phyloP scores from a whole-genome alignment of 2,329 filamentous ascomycete genomes.

The Ceratocystis ficicola region DNA sequence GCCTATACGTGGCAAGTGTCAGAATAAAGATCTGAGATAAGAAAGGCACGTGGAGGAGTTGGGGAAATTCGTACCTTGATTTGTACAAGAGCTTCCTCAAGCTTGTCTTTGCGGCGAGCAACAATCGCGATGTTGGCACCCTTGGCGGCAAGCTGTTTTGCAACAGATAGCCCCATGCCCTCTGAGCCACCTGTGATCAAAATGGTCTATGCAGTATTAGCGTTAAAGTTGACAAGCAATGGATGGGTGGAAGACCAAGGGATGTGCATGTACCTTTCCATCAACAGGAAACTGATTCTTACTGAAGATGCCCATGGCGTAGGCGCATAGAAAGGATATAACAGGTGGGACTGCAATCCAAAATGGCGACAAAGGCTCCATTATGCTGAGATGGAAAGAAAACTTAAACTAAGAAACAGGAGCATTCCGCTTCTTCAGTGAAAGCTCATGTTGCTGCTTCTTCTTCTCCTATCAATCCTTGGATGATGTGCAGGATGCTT shows the following conservation, averaged over 20 bases:
- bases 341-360: slow-evolving; percentile 27
- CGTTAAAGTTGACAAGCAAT: neutral
- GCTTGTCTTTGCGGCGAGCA: slow-evolving; percentile 62
- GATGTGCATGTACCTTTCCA: slow-evolving; percentile 56
- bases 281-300: slow-evolving; percentile 70
- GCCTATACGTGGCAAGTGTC: slow-evolving; percentile 30
- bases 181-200: slow-evolving; percentile 86
- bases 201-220: slow-evolving; percentile 49
- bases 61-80: slow-evolving; percentile 42
- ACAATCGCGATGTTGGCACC: slow-evolving; percentile 82
- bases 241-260: slow-evolving; percentile 2
- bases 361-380: slow-evolving; percentile 20
- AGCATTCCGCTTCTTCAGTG: neutral
- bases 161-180: slow-evolving; percentile 73
- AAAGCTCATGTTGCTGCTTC: neutral
- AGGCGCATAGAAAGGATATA: slow-evolving; percentile 30
- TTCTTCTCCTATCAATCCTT: neutral
- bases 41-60: neutral
- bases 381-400: neutral
- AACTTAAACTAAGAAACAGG: neutral
- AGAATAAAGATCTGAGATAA: slow-evolving; percentile 15
- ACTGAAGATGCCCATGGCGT: slow-evolving; percentile 55
- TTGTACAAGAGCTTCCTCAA: slow-evolving; percentile 52
- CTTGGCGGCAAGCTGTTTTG: slow-evolving; percentile 61
- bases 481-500: neutral